phyloP scores from a whole-genome alignment of 2,329 filamentous ascomycete genomes.

The Calonectria honghensis region DNA sequence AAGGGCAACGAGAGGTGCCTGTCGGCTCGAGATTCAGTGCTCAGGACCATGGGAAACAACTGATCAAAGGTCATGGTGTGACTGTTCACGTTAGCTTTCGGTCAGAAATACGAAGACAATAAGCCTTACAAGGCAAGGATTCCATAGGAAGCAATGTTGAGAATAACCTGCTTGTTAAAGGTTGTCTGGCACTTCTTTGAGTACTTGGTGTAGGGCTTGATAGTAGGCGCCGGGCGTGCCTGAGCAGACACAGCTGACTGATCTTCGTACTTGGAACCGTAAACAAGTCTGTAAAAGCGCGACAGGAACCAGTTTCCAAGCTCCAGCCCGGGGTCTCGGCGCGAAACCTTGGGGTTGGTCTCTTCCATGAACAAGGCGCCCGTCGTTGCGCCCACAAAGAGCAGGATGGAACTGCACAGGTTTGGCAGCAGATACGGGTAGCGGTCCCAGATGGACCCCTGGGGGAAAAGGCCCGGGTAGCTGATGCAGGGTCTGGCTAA shows the following conservation, averaged over 20 bases:
- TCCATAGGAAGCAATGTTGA: constrained; percentile 93
- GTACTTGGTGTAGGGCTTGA: constrained; percentile 70
- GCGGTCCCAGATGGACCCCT: constrained; percentile 85
- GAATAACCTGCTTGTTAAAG: constrained; percentile 77
- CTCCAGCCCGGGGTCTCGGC: constrained; percentile 85
- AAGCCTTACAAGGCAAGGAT: constrained; percentile 92
- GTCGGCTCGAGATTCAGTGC: constrained; percentile 74
- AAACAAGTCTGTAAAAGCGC: constrained; percentile 58
- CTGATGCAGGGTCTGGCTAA: constrained; percentile 90
- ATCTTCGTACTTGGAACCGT: neutral
- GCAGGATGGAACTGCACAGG: constrained; percentile 87
- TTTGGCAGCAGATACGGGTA: constrained; percentile 96
- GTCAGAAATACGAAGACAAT: no score
- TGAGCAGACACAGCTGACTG: neutral
- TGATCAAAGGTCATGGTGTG: constrained; percentile 98
- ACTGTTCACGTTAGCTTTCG: constrained; percentile 67
- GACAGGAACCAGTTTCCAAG: constrained; percentile 82
- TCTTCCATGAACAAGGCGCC: constrained; percentile 97
- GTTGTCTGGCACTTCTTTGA: constrained; percentile 73
- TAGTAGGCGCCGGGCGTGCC: neutral
- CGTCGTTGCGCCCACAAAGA: constrained; percentile 83
- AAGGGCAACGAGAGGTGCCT: constrained; percentile 82
- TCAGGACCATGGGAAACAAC: constrained; percentile 93
- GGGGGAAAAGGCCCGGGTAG: constrained; percentile 83
- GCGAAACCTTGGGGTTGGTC: constrained; percentile 88